Percentiles rank a stretch among this genome's conserved stretches.
These are phyloP conservation scores for Senna siamea DNA, from an alignment of 306 rosid genomes.

Conservation along the genomic window DNA sequence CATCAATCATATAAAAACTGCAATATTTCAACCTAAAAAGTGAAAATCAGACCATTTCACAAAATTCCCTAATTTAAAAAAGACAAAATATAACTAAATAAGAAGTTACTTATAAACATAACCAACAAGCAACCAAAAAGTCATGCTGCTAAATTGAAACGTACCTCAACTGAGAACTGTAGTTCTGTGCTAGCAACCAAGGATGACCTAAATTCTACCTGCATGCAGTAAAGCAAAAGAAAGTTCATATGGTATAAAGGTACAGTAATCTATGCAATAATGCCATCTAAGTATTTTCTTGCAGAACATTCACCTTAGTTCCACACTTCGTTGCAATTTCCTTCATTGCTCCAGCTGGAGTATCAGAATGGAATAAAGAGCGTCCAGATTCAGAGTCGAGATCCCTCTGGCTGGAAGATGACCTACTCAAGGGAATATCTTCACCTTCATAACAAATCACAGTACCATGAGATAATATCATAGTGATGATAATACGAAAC, in stretches of 20 bases:
- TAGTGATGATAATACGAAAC: constrained; percentile 29
- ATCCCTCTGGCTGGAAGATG: constrained; percentile 78
- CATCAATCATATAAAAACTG: not conserved
- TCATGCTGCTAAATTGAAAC: constrained; percentile 20
- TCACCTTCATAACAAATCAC: constrained; percentile 63
- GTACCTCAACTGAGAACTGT: constrained; percentile 85
- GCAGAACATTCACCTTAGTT: constrained; percentile 65
- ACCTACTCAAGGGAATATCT: constrained; percentile 65
- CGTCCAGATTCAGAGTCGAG: constrained; percentile 70
- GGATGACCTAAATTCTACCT: constrained; percentile 83
- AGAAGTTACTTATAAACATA: constrained; percentile 19
- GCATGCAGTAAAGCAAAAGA: constrained; percentile 38
- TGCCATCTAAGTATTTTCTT: constrained; percentile 32
- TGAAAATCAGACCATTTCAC: constrained; percentile 18
- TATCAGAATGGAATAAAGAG: constrained; percentile 58
- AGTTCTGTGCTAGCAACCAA: constrained; percentile 72
- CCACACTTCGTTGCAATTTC: constrained; percentile 94
- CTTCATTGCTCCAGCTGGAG: constrained; percentile 67
- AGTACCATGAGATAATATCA: constrained; percentile 37
- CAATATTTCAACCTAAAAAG: not conserved
- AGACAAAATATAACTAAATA: constrained; percentile 5
- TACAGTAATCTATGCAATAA: constrained; percentile 28
- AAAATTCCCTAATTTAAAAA: not conserved
- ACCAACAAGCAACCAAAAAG: constrained; percentile 28
- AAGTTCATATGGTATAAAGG: constrained; percentile 12